Base-by-base conservation (phyloP, 192 early-diverging fungal species). In the Rhizoclosmatium globosum region DNA sequence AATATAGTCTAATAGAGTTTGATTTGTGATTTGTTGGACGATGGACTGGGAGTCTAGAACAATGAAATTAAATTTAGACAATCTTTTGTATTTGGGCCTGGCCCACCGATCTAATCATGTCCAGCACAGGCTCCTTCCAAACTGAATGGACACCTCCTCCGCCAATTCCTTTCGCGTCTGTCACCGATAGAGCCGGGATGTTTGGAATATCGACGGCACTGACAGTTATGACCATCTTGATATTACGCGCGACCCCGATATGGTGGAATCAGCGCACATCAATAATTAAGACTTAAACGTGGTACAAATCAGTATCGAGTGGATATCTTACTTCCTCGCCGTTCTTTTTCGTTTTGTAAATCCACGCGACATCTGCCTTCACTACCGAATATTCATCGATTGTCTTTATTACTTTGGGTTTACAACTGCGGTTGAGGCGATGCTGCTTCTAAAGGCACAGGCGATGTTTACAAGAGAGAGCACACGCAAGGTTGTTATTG, bases 361-460 rank as follows among this genome's bases (percentile, higher is more conserved):
- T 4, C 57, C 57, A 21, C 57, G 57, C 17, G 57, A 58, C 57
- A 58, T 58, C 21, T 58, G 57, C 57, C 17, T 21, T n/a, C 57
- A 17, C 19, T 58, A 58, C 57, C 57, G 57, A 6, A 21, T 58
- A n/a, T 17, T 58, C 19, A 58, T 58, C 21, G 57, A 58, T 21
- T 17, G 17, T 6, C 6, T 58, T 17, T 58, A 58, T 21, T 58
- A 58, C 57, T 58, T 58, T 58, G 57, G 57, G 2, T 58, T 58
- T 21, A 58, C 57, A 17, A 58, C 57, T 21, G 57, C 57, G 19
- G 21, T 58, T 21, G 57, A 58, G 57, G 57, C 57, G 21, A 58
- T 58, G 57, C 57, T 58, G 57, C 57, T 58, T 58, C 57, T 58
- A 21, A 58, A 58, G 21, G 57, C 57, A 6, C 57, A 58, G 57